A percentile compares a stretch with the other conserved stretches of the same genome.
Conservation (phyloP, 768 basidiomycete species). For the Baorangia bicolor region DNA sequence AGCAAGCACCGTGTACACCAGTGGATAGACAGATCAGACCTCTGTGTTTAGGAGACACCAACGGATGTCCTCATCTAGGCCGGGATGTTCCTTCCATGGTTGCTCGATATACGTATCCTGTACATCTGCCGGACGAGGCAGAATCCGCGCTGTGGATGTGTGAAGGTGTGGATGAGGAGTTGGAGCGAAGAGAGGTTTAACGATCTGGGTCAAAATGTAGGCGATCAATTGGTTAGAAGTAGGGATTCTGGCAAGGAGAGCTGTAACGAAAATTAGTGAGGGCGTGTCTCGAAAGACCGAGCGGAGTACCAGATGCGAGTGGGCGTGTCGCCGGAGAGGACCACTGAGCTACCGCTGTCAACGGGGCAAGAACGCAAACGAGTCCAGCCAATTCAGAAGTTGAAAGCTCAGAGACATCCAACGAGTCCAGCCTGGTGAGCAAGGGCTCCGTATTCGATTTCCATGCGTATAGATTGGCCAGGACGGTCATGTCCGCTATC, state of each 20-base stretch:
- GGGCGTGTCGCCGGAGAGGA: conserved; percentile 33
- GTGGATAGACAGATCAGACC: conserved; percentile 37
- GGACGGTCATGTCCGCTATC: conserved; percentile 37
- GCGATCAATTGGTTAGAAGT: conserved; percentile 28
- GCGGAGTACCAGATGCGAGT: conserved; percentile 40
- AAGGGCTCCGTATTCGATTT: conserved; percentile 34
- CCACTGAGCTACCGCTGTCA: conserved; percentile 43
- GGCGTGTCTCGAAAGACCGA: background rate
- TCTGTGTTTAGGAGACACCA: conserved; percentile 68
- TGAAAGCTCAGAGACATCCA: conserved; percentile 26
- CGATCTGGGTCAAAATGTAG: conserved; percentile 46
- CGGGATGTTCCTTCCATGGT: conserved; percentile 66
- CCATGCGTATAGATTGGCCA: conserved; percentile 50
- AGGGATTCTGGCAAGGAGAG: conserved; percentile 14
- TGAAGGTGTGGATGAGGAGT: conserved; percentile 73
- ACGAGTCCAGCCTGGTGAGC: conserved; percentile 33
- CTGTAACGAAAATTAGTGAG: conserved; percentile 11
- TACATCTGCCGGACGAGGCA: conserved; percentile 59
- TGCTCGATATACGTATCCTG: conserved; percentile 76
- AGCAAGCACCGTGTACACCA: background rate
- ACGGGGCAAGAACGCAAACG: conserved; percentile 37
- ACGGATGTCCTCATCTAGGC: conserved; percentile 51
- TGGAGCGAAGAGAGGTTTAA: conserved; percentile 65
- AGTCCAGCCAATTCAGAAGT: conserved; percentile 41
- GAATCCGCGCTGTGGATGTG: conserved; percentile 57